phyloP scores from a whole-genome alignment of 2,329 filamentous ascomycete species.

The Neobulgaria alba region DNA sequence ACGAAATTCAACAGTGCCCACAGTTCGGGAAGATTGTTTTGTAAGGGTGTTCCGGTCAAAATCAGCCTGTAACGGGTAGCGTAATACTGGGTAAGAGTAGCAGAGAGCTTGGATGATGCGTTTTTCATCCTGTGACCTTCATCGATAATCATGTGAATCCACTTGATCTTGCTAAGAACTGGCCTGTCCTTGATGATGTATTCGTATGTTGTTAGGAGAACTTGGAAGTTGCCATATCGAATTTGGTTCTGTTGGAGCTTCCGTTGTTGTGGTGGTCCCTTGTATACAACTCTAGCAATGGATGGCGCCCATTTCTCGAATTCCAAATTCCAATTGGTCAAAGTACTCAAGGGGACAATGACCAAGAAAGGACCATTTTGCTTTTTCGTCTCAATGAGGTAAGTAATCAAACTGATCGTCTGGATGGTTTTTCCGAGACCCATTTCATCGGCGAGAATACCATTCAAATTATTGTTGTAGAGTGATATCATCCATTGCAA shows the following conservation, averaged over 20 bases:
- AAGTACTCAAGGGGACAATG: slow-evolving; percentile 90
- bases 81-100: slow-evolving; percentile 92
- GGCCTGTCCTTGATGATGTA: slow-evolving; percentile 99
- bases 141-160: slow-evolving; percentile 99
- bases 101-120: slow-evolving; percentile 87
- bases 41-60: slow-evolving; percentile 90
- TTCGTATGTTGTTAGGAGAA: slow-evolving; percentile 94
- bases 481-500: slow-evolving; percentile 99
- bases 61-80: slow-evolving; percentile 91
- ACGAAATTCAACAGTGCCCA: slow-evolving; percentile 99
- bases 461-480: slow-evolving; percentile 99
- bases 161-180: slow-evolving; percentile 94
- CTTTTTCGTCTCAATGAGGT: slow-evolving; percentile 91
- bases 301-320: slow-evolving; percentile 98
- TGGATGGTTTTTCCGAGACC: slow-evolving; percentile 99
- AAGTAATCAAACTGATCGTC: slow-evolving; percentile 94
- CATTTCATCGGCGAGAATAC: slow-evolving; percentile 98
- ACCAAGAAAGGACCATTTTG: slow-evolving; percentile 90
- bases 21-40: slow-evolving; percentile 92
- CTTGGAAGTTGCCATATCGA: slow-evolving; percentile 90
- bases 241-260: slow-evolving; percentile 92
- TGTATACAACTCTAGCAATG: slow-evolving; percentile 85
- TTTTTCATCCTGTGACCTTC: slow-evolving; percentile 99
- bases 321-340: slow-evolving; percentile 98
- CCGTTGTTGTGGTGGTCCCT: slow-evolving; percentile 80